These are phyloP conservation scores for Suhomyces sp. DNA, from an alignment of 805 yeast species.

Conservation along the genomic window DNA sequence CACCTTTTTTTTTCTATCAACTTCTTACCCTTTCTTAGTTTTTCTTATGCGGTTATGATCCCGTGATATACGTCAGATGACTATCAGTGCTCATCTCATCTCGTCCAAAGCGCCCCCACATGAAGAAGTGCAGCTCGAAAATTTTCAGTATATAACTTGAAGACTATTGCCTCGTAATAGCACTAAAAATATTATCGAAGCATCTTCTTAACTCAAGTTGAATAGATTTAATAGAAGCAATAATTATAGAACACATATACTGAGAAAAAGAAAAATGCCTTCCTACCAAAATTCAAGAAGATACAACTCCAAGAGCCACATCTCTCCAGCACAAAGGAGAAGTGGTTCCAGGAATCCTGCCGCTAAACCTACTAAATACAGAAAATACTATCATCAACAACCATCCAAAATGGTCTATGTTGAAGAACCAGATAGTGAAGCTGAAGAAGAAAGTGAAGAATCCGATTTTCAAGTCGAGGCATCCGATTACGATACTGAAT, in stretches of 20 bases:
- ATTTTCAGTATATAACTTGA: constrained; percentile 3
- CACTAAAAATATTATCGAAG: not conserved
- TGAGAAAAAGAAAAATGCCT: constrained; percentile 4
- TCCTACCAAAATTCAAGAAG: constrained; percentile 5
- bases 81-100: constrained; percentile 7
- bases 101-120: not conserved
- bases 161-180: not conserved
- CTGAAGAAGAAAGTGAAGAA: constrained; percentile 18
- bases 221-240: not conserved
- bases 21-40: constrained; percentile 1
- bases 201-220: not conserved
- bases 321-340: constrained; percentile 5
- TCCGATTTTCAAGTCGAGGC: constrained; percentile 35
- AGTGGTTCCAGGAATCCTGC: constrained; percentile 1
- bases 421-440: constrained; percentile 43
- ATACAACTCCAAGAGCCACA: constrained; percentile 5
- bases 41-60: not conserved
- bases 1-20: not conserved
- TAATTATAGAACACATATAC: not conserved
- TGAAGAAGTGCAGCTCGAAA: not conserved
- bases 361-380: constrained; percentile 15
- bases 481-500: constrained; percentile 35
- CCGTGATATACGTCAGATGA: constrained; percentile 5
- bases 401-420: constrained; percentile 36
- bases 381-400: constrained; percentile 33